phyloP scores from a whole-genome alignment of 306 rosid species.

The Oxytropis ochrocephala region DNA sequence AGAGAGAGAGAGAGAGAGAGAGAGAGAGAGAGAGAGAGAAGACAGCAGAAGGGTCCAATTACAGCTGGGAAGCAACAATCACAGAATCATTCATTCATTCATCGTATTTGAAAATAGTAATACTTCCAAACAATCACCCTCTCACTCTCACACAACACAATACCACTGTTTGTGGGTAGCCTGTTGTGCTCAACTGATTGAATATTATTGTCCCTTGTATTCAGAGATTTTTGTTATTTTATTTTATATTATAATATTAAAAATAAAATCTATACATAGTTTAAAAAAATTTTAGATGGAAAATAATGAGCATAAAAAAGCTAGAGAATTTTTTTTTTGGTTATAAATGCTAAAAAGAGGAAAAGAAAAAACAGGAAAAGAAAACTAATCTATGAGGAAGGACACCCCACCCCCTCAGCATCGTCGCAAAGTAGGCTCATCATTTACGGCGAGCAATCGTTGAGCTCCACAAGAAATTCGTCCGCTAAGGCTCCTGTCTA shows the following conservation, averaged over 20 bases:
- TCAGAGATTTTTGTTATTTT: not conserved
- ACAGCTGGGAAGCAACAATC: slow-evolving; percentile 66
- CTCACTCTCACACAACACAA: not conserved
- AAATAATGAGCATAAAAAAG: not conserved
- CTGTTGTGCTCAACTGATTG: not conserved
- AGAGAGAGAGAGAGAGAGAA: not conserved
- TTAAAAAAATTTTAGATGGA: not conserved
- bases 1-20: not conserved
- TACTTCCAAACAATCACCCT: slow-evolving; percentile 22
- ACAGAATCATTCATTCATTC: slow-evolving; percentile 18
- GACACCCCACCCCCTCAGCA: no score
- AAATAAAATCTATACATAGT: not conserved
- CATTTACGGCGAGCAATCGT: no score
- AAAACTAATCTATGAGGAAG: no score
- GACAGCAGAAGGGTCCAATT: slow-evolving; percentile 34
- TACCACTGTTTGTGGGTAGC: not conserved
- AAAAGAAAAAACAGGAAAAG: not conserved
- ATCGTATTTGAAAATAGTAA: slow-evolving; percentile 16
- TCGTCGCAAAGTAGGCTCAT: no score
- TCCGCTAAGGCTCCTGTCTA: no score
- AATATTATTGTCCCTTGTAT: not conserved
- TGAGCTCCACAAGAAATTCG: no score
- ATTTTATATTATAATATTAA: not conserved
- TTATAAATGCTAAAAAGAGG: not conserved
- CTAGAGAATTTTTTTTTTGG: not conserved